Conservation (phyloP, 352 stramenopile genomes). For the Phytophthora sp. region DNA sequence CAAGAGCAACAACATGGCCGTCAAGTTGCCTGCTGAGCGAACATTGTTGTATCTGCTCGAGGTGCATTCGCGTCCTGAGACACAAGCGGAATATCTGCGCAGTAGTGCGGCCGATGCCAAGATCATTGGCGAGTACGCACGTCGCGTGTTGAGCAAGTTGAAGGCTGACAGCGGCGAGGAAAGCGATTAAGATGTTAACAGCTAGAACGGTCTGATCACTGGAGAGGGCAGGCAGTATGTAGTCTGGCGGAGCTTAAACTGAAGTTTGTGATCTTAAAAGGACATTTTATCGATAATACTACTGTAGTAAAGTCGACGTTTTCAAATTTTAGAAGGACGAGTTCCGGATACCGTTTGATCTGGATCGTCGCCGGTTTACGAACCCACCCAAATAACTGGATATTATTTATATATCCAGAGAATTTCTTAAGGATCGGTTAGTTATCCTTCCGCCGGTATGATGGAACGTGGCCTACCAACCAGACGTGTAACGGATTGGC, state of each 20-base stretch:
- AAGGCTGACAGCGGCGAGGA: slow-evolving; percentile 86
- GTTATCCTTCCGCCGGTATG: no score
- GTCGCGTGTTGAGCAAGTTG: slow-evolving; percentile 88
- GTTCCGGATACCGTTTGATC: no score
- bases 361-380: no score
- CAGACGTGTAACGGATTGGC: no score
- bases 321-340: no score
- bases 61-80: slow-evolving; percentile 81
- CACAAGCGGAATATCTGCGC: slow-evolving; percentile 75
- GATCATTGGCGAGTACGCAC: slow-evolving; percentile 88
- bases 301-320: no score
- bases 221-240: no score
- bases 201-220: slow-evolving; percentile 10
- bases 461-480: no score
- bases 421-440: no score
- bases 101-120: slow-evolving; percentile 70
- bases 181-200: slow-evolving; percentile 54
- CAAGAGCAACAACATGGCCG: slow-evolving; percentile 89
- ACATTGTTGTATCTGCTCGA: slow-evolving; percentile 89
- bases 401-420: no score
- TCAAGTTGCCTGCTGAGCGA: slow-evolving; percentile 88
- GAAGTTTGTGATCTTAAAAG: slow-evolving; percentile 7
- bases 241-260: slow-evolving; percentile 17
- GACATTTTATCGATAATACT: no score
- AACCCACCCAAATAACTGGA: no score